Base-by-base conservation (phyloP, 345 rosid species). In the Excoecaria cochinchinensis region DNA sequence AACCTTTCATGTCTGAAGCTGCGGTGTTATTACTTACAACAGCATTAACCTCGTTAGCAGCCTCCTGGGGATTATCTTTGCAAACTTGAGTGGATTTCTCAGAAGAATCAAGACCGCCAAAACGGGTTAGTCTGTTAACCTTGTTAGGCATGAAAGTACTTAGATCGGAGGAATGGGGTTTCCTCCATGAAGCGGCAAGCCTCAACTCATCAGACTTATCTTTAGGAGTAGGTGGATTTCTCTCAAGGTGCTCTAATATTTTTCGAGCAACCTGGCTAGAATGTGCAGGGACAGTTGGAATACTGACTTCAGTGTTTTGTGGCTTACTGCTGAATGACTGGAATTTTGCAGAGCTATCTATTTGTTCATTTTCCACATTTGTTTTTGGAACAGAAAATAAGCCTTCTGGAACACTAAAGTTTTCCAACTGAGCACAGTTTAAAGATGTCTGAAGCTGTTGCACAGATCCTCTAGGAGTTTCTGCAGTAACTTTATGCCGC, bases 161-260 rank as follows among this genome's bases (percentile, higher is more conserved):
- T 67, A 50, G 71, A 75, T 82, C 85, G 31, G 88, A 86, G 77
- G 87, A 72, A 74, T 67, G 31, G 8, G 88, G 60, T 67, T 82
- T 77, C 79, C 86, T 84, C 94, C 90, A 84, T 7, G 81, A 85
- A 81, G 89, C 80, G 69, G 91, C 91, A 67, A 87, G 79, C 88
- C 83, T 88, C 77, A 95, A 83, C 89, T 95, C 99, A 14, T 82
- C 85, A 69, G 88, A 75, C 80, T 87, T 95, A 15, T 82, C 85
- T 79, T 84, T 90, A 12, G 96, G 96, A 76, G 91, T 89, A 69
- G 87, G 79, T 50, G 81, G 73, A 72, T 84, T 88, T 80, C 98
- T 86, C 47, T 91, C 93, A 74, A 95, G 91, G 74, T 85, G 89
- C 68, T 90, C 98, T 86, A 91, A 59, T 84, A 95, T 95, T 77